Evolutionary conservation across 2,329 filamentous ascomycete species (phyloP).

Genomic region (Arthrinium puccinioides): DNA sequence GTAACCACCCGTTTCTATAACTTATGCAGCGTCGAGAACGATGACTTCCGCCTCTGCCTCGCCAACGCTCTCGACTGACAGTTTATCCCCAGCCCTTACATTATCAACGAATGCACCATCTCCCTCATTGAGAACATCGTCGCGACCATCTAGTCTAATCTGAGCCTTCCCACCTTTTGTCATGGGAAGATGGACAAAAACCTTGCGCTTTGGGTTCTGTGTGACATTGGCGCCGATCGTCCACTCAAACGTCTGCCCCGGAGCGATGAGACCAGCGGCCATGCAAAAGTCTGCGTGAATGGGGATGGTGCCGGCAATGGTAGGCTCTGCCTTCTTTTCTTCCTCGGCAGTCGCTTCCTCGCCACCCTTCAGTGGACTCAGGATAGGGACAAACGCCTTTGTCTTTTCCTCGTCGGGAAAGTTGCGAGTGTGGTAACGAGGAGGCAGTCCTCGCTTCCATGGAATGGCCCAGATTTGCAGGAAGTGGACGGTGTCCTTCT

Average conservation of each 20-base stretch:
- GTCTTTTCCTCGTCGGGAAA: constrained; percentile 69
- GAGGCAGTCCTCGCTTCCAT: constrained; percentile 64
- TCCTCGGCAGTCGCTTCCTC: constrained; percentile 51
- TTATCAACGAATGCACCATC: constrained; percentile 72
- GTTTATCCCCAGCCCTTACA: constrained; percentile 56
- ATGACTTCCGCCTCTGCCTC: constrained; percentile 64
- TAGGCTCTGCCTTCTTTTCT: constrained; percentile 57
- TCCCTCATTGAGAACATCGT: constrained; percentile 65
- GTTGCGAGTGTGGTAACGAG: constrained; percentile 67
- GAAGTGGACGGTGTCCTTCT: constrained; percentile 67
- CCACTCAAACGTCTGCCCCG: constrained; percentile 62
- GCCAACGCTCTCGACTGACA: constrained; percentile 60
- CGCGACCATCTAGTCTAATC: constrained; percentile 59
- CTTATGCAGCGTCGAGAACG: constrained; percentile 55
- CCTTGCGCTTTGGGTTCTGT: constrained; percentile 53
- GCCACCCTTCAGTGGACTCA: constrained; percentile 67
- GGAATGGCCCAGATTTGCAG: constrained; percentile 85
- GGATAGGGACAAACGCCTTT: constrained; percentile 63
- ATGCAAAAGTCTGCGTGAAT: constrained; percentile 81
- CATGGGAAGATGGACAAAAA: constrained; percentile 78
- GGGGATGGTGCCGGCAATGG: constrained; percentile 62
- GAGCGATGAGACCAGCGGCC: constrained; percentile 67
- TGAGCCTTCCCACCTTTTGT: constrained; percentile 67
- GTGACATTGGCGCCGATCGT: constrained; percentile 55
- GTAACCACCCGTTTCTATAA: too few species aligned